Evolutionary conservation across 192 early-diverging fungal species (phyloP).

Genomic region (Mortierella claussenii): DNA sequence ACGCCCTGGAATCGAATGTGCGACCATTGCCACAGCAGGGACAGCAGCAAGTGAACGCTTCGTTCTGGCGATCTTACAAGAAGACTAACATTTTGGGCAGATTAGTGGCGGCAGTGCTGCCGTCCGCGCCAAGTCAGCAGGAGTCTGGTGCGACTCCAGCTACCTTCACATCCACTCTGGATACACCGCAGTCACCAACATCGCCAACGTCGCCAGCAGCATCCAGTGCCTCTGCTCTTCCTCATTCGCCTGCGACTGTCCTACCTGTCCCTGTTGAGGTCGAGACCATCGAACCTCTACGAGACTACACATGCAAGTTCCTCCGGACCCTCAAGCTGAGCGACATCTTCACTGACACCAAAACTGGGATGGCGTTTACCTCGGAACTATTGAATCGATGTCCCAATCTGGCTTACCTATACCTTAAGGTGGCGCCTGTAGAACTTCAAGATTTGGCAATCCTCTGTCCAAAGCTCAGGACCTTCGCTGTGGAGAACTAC

Average conservation of each 20-base stretch:
- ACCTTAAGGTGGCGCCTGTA: neutral
- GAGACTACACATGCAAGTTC: neutral
- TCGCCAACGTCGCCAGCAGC: no score
- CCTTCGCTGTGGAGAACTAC: neutral
- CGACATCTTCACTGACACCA: neutral
- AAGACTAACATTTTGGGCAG: no score
- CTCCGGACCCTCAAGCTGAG: slow-evolving; percentile 2
- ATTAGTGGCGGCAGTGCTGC: no score
- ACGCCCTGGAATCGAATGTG: neutral
- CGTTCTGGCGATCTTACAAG: no score
- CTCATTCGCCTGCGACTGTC: no score
- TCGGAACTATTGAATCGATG: neutral
- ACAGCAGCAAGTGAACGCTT: no score
- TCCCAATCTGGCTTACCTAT: slow-evolving; percentile 8
- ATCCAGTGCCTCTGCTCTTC: no score
- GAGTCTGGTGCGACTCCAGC: neutral
- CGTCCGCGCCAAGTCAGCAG: no score
- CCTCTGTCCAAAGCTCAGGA: slow-evolving; percentile 11
- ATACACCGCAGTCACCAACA: no score
- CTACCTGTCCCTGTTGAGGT: no score
- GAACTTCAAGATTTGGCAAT: neutral
- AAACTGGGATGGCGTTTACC: neutral
- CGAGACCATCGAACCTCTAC: no score
- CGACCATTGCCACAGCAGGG: no score
- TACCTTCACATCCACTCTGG: neutral